Base-by-base conservation (phyloP, 202 grass and related monocot genomes). In the Schoenoplectus triqueter region DNA sequence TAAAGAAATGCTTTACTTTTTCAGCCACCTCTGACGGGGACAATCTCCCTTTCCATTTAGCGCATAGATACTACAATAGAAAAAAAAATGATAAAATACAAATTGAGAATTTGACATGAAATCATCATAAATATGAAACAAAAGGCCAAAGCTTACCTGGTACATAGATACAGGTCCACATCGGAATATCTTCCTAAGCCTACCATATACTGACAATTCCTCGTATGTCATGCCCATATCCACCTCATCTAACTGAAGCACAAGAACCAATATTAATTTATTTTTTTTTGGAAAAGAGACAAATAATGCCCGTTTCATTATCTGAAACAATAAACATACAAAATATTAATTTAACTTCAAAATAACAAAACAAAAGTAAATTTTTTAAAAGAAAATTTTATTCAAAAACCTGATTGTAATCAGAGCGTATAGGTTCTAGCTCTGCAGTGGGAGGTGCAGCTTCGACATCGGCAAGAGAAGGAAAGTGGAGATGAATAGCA, bases 191-290 rank as follows among this genome's bases (percentile, higher is more conserved):
- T 98, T 98, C 69, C 95, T 93, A 31, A 98, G 81, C 86, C 95
- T 92, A 64, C 95, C 95, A 86, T 98, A 98, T 74, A 91, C 86
- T 9, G 95, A 98, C 80, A 98, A 86, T 69, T 98, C 95, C 81
- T 98, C 92, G 7, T 98, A 98, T 19, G 95, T 95, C 95, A 98
- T 98, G 85, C 95, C 95, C 95, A 98, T 98, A 85, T 98, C 95
- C 51, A 98, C 88, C 90, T 98, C 95, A 93, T 98, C 95, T 84
- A 98, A 87, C 95, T 98, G 80, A 57, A 69, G 59, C 71, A 72
- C 76, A 62, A 85, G 17, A 84, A 41, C 89, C 20, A 81, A 54
- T 39, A 46, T 88, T 61, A 72, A 82, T 79, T 72, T 10, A 59
- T 40, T 49, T 22, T 0, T 31, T 31, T 31, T 31, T 31, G 31